Base-by-base conservation (phyloP, 495 filamentous ascomycete genomes). In the Tuber indicum region DNA sequence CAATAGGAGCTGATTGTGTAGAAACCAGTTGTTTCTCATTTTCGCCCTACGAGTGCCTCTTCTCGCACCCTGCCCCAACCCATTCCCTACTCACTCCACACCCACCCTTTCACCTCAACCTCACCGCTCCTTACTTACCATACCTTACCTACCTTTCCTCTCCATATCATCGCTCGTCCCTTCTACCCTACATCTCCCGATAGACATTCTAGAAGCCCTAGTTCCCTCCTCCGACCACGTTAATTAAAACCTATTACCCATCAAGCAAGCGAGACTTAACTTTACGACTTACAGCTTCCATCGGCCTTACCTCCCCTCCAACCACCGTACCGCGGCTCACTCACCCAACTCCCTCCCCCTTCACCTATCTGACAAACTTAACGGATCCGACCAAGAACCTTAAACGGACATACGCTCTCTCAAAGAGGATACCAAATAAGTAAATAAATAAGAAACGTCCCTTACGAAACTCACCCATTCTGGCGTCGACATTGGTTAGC, bases 121-220 rank as follows among this genome's bases (percentile, higher is more conserved):
- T 75, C 70, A 69, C 74, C 52, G 52, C 52, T 62, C 52, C 52
- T 62, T 62, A 62, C 52, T 32, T 26, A 26, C 52, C 52, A 8
- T 43, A 43, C 39, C 39, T 58, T 58, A 10, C 52, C 76, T 32
- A 49, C 77, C 69, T 71, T 72, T 49, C 47, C 45, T 72, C 26
- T 32, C 16, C 72, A 47, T 76, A 69, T 79, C 49, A 47, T 75
- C 72, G 52, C 70, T 73, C 69, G 14, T 72, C 6, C 17, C 26
- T 19, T 66, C 71, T 49, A 58, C 39, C 45, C 41, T 78, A 44
- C 69, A 32, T 74, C 42, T 79, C 73, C 32, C 73, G 71, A 58
- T 73, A 76, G 71, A 46, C 49, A 71, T 80, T 80, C 78, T 76
- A 80, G 74, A 80, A 80, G 58, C 49, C 66, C 47, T 69, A 49